Conservation (phyloP, 495 filamentous ascomycete genomes). For the Podospora pseudopauciseta region DNA sequence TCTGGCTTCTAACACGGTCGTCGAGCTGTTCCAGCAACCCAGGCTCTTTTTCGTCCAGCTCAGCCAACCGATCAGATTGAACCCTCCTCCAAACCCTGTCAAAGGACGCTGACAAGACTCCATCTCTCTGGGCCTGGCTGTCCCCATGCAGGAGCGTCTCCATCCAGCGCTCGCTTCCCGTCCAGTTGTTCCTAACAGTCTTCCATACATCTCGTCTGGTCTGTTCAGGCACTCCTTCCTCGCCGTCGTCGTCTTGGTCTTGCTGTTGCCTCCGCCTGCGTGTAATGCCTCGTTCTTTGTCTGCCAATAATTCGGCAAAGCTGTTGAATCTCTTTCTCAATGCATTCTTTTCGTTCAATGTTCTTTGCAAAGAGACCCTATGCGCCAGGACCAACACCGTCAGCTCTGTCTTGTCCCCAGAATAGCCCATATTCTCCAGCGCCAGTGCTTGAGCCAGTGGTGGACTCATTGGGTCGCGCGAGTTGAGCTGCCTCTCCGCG, state of each 20-base stretch:
- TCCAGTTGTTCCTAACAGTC: constrained; percentile 66
- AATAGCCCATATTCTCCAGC: constrained; percentile 56
- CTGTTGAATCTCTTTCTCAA: constrained; percentile 48
- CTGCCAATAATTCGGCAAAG: constrained; percentile 57
- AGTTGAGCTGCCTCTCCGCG: constrained; percentile 40
- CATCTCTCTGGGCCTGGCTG: constrained; percentile 52
- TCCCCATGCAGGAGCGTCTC: constrained; percentile 65
- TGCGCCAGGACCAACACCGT: constrained; percentile 69
- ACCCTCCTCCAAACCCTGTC: constrained; percentile 63
- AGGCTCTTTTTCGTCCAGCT: constrained; percentile 43
- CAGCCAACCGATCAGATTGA: constrained; percentile 49
- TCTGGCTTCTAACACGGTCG: constrained; percentile 56
- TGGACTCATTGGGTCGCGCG: constrained; percentile 24
- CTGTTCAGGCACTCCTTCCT: constrained; percentile 32
- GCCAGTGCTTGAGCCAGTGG: constrained; percentile 59
- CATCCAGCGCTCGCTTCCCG: constrained; percentile 66
- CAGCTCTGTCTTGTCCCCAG: constrained; percentile 57
- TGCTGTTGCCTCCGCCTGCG: constrained; percentile 29
- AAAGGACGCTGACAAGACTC: constrained; percentile 61
- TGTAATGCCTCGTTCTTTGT: constrained; percentile 42
- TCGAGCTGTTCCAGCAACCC: constrained; percentile 62
- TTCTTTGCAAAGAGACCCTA: constrained; percentile 55
- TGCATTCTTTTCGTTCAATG: constrained; percentile 54
- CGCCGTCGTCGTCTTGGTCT: background rate
- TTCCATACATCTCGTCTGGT: constrained; percentile 44